Evolutionary conservation across 2,329 filamentous ascomycete genomes (phyloP).

Genomic region (Aspergillus oerlinghausenensis): DNA sequence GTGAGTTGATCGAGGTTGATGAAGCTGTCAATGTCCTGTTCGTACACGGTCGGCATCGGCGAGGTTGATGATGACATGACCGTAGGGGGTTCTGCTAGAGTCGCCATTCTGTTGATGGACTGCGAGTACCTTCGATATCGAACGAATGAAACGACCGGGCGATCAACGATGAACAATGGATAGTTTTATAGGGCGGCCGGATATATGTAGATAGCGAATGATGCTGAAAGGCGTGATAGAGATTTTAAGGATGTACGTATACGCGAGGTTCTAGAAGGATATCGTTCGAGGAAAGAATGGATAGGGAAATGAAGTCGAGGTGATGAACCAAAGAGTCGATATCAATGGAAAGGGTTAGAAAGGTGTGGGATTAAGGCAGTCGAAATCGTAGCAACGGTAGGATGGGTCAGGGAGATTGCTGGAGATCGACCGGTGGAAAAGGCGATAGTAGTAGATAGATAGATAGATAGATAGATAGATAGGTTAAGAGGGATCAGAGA

Average conservation of each 20-base stretch:
- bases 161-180: neutral
- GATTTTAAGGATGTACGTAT: neutral
- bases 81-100: constrained; percentile 31
- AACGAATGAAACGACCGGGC: neutral
- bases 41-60: constrained; percentile 32
- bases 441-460: neutral
- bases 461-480: neutral
- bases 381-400: neutral
- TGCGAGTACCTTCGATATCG: constrained; percentile 1
- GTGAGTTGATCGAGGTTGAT: constrained; percentile 44
- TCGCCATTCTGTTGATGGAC: constrained; percentile 25
- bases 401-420: neutral
- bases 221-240: neutral
- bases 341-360: neutral
- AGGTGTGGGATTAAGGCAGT: neutral
- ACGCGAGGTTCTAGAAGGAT: neutral
- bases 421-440: neutral
- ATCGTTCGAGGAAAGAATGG: neutral
- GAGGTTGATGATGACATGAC: constrained; percentile 25
- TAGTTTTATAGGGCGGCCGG: neutral
- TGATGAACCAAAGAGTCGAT: neutral
- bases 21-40: constrained; percentile 44
- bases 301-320: neutral
- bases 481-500: constrained; percentile 3
- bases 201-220: neutral